Base-by-base conservation (phyloP, 805 yeast genomes). In the Candida loeiensis region DNA sequence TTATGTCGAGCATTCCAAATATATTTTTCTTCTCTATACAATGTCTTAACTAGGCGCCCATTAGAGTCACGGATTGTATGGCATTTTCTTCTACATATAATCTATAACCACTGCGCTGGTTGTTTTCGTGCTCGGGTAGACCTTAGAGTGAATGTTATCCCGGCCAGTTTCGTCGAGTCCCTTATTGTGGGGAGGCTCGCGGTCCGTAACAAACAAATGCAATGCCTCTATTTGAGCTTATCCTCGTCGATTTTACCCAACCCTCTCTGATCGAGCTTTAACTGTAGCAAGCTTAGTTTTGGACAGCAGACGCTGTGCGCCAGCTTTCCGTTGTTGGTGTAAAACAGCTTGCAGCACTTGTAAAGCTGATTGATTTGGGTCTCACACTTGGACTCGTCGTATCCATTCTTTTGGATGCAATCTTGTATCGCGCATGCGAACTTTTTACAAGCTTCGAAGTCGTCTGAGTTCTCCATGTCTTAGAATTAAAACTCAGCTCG, bases 41-140 rank as follows among this genome's bases (percentile, higher is more conserved):
- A 30, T 30, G 33, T 30, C 33, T 65, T 49, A 37, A 48, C 64
- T 74, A 82, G 93, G 85, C 90, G 82, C 91, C 93, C 91, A 76
- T 77, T 76, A 77, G 82, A 77, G 82, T 77, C 80, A 76, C 82
- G 77, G 79, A 56, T 61, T 70, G 65, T 67, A 63, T 72, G 73
- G 58, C 47, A 39, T 34, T 34, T 54, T 55, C 64, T 55, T 66
- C 75, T 54, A 68, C 78, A 66, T 69, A 64, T 66, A 68, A 56
- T 63, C 77, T 62, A 54, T 54, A 50, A 48, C 61, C 66, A 59
- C 67, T 58, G 39, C 63, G 71, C 62, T 39, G 43, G 70, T 59
- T 62, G 59, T 47, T 67, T 75, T 76, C 86, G 95, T 85, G 95
- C 95, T 85, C 90, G 93, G 93, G 93, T 85, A 67, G 69, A 85